Evolutionary conservation across 1,284 basidiomycete species (phyloP).

Genomic region (Schizophyllum amplum): DNA sequence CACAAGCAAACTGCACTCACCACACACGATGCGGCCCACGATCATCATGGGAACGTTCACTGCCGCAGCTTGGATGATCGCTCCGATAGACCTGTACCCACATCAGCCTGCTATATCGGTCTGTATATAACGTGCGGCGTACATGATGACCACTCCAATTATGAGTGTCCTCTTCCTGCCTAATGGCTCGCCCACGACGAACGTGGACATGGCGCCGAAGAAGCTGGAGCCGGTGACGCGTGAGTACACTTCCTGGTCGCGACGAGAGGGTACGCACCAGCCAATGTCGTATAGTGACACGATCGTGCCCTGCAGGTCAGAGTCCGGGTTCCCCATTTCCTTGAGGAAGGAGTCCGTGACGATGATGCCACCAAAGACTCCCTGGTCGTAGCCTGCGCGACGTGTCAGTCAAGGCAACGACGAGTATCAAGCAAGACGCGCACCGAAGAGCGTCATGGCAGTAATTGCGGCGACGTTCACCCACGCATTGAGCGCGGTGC

Average conservation of each 20-base stretch:
- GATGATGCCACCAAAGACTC: conserved; percentile 41
- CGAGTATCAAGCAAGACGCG: conserved; percentile 1
- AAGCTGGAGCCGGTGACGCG: conserved; percentile 25
- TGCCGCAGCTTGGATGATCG: conserved; percentile 38
- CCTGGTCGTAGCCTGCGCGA: conserved; percentile 36
- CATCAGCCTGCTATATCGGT: neutral
- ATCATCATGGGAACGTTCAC: conserved; percentile 43
- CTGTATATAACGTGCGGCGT: neutral
- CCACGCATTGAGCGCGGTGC: conserved; percentile 33
- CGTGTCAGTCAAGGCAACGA: conserved; percentile 7
- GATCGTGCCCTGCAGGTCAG: conserved; percentile 35
- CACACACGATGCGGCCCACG: conserved; percentile 40
- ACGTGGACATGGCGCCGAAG: conserved; percentile 39
- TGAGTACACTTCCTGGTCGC: conserved; percentile 20
- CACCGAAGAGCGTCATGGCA: conserved; percentile 37
- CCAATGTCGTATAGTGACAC: conserved; percentile 41
- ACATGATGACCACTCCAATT: conserved; percentile 41
- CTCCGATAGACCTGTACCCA: conserved; percentile 29
- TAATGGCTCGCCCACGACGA: conserved; percentile 36
- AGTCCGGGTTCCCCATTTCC: conserved; percentile 32
- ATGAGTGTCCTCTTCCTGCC: conserved; percentile 43
- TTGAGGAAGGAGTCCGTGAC: conserved; percentile 33
- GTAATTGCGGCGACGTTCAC: conserved; percentile 39
- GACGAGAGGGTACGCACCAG: conserved; percentile 22
- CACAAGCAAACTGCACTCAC: conserved; percentile 16